Percentiles rank a stretch among this genome's conserved stretches.
Conservation (phyloP, 805 yeast genomes). For the Wickerhamiella cacticola region DNA sequence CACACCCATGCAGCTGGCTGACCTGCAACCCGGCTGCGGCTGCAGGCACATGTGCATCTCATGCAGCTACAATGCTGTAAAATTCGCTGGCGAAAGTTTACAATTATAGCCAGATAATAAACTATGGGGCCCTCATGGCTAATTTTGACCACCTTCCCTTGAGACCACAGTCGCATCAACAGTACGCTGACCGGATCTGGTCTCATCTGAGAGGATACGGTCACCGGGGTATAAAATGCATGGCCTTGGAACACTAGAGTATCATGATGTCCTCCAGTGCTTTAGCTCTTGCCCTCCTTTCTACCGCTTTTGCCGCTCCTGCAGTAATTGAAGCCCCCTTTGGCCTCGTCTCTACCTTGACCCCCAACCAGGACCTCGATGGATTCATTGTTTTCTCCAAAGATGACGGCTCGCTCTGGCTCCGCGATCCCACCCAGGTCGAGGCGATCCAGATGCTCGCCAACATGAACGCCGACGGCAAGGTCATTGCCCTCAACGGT, state of each 20-base stretch:
- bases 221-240: not conserved
- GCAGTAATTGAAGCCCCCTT: constrained; percentile 10
- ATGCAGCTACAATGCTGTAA: not conserved
- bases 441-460: constrained; percentile 11
- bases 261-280: constrained; percentile 1
- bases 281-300: constrained; percentile 17
- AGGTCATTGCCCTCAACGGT: not conserved
- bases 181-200: not conserved
- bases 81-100: not conserved
- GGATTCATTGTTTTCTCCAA: constrained; percentile 13
- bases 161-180: too few relatives aligned
- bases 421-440: constrained; percentile 10
- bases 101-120: too few relatives aligned
- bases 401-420: constrained; percentile 17
- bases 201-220: not conserved
- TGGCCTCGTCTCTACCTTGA: constrained; percentile 9
- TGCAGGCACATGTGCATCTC: not conserved
- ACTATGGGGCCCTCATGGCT: too few relatives aligned
- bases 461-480: constrained; percentile 12
- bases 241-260: not conserved
- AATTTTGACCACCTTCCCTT: too few relatives aligned
- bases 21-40: too few relatives aligned
- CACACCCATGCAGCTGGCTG: too few relatives aligned
- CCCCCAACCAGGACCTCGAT: not conserved
- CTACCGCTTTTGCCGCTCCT: constrained; percentile 19